Base-by-base conservation (phyloP, 2,329 filamentous ascomycete species). In the Dothistroma pini region DNA sequence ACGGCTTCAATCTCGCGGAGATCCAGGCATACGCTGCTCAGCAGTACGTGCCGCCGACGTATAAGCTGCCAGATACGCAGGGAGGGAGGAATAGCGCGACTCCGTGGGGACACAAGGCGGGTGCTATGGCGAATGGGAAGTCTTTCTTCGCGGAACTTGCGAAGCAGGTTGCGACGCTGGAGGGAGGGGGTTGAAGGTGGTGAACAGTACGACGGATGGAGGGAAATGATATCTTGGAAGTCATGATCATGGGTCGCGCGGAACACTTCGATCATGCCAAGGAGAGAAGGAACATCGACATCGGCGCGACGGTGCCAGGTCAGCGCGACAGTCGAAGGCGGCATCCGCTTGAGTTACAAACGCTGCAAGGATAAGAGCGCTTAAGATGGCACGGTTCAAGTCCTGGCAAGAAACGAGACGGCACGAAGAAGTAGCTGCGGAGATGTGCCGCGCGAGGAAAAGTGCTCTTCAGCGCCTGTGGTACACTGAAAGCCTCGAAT, bases 141-240 rank as follows among this genome's bases (percentile, higher is more conserved):
- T 73, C 76, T 62, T 80, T 80, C 70, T 78, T 78, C 68, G 73
- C 71, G 21, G 75, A 78, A 60, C 72, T 80, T 53, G 76, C 76
- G 66, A 80, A 80, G 75, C 77, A 79, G 69, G 69, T 80, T 25
- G 72, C 70, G 10, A 71, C 66, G 34, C 67, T 79, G 54, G 76
- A 79, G 62, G 64, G 62, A 22, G 68, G 69, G 25, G 69, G 68
- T 14, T 70, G 64, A 69, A 52, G 19, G 14, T 38, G 34, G 34
- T 11, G 14, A 38, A 16, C 2, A 38, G 34, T 10, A 11, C 9
- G 34, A 16, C 14, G 14, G 34, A 3, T 11, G 14, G 34, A 38
- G 10, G 14, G 34, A 16, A 38, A 38, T 16, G 34, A 38, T 16
- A 38, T 38, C 34, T 38, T 16, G 14, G 34, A 11, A 4, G 34